Evolutionary conservation across 768 basidiomycete genomes (phyloP), one percentile per base, ranked within the genome.

Genomic region (Leucocoprinus leucothites): DNA sequence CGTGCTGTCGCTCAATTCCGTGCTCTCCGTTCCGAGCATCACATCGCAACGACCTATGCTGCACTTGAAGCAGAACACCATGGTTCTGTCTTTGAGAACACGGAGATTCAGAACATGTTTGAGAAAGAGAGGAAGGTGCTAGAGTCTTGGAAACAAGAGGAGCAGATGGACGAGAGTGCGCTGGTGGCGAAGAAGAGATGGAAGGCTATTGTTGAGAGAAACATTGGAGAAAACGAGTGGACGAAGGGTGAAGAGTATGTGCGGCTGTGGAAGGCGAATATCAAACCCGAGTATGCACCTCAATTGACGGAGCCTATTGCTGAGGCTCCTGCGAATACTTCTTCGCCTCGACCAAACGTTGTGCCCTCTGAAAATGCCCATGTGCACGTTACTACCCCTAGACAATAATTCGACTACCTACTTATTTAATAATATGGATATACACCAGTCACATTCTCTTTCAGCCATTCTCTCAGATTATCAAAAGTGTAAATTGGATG

Each of bases 1-100:
- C 72, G 76, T 9, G 87, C 92, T 25, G 78, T 94, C 9, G 78
- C 84, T 4, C 92, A 98, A 69, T 99, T 94, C 72, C 89, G 91
- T 44, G 76, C 91, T 14, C 79, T 99, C 38, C 86, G 94, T 36
- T 86, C 93, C 34, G 88, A 91, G 69, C 86, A 89, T 63, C 82
- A 93, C 62, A 79, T 93, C 47, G 80, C 91, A 1, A 85, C 83
- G 36, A 74, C 78, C 2, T 82, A 91, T 50, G 95, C 96, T 18
- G 81, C 78, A 16, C 73, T 85, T 63, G 94, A 98, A 71, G 94
- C 94, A 13, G 78, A 87, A 61, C 69, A 81, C 7, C 79, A 88
- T 64, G 94, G 94, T 38, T 84, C 82, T 14, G 65, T 71, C 34
- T 91, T 90, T 63, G 73, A 68, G 2, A 74, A 75, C 9, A 80